Percentiles rank a stretch among this genome's conserved stretches.
phyloP scores from a whole-genome alignment of 2,329 filamentous ascomycete species.

The Penicillium expansum region DNA sequence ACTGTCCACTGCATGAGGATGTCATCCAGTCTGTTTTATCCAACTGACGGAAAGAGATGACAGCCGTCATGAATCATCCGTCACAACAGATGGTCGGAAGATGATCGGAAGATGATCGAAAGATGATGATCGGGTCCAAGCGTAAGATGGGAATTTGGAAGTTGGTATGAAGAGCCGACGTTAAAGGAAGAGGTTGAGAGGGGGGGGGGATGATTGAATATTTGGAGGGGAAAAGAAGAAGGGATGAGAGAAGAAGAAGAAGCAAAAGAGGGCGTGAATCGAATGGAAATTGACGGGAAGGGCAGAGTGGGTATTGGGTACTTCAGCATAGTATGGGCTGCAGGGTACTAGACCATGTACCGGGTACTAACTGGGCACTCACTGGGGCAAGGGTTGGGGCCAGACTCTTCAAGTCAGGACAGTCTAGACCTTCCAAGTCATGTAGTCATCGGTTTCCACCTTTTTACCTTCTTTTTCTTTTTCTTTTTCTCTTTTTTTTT shows the following conservation, averaged over 20 bases:
- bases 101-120: background rate
- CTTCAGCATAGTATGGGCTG: conserved; percentile 9
- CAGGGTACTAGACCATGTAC: conserved; percentile 6
- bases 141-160: conserved; percentile 3
- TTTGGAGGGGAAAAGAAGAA: conserved; percentile 5
- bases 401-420: conserved; percentile 15
- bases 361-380: conserved; percentile 15
- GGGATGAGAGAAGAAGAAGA: conserved; percentile 16
- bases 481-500: background rate
- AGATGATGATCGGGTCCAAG: background rate
- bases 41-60: conserved; percentile 14
- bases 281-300: conserved; percentile 16
- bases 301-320: conserved; percentile 20
- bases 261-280: conserved; percentile 20
- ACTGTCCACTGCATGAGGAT: conserved; percentile 33
- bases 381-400: conserved; percentile 12
- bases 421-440: conserved; percentile 26
- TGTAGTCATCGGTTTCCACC: conserved; percentile 24
- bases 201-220: conserved; percentile 11
- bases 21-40: conserved; percentile 32
- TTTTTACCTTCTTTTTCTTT: background rate
- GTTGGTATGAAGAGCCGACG: conserved; percentile 14
- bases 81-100: background rate
- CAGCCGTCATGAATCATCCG: conserved; percentile 18
- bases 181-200: conserved; percentile 12